Evolutionary conservation across 2,329 filamentous ascomycete species (phyloP).

Genomic region (Cladorrhinum sp.): DNA sequence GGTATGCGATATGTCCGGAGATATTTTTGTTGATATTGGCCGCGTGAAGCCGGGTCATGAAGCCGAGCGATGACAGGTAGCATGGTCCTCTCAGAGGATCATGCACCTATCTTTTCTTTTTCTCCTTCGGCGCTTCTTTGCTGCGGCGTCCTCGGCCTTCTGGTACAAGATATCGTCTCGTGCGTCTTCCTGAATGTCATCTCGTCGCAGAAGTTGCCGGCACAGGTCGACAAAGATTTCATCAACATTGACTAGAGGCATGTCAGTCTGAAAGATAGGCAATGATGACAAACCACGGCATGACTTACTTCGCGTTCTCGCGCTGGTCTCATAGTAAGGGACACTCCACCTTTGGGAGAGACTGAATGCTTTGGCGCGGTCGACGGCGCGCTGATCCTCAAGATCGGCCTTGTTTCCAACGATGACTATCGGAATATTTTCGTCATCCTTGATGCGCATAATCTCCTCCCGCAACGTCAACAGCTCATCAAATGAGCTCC

Average conservation of each 20-base stretch:
- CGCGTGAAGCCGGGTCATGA: background rate
- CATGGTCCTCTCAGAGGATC: slow-evolving; percentile 21
- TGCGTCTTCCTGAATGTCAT: slow-evolving; percentile 47
- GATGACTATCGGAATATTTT: slow-evolving; percentile 81
- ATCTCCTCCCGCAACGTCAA: slow-evolving; percentile 83
- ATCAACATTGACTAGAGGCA: slow-evolving; percentile 69
- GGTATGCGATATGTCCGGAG: background rate
- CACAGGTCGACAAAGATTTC: slow-evolving; percentile 86
- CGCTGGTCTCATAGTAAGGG: slow-evolving; percentile 88
- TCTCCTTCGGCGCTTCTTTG: slow-evolving; percentile 21
- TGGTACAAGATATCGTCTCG: slow-evolving; percentile 40
- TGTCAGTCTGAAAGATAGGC: background rate
- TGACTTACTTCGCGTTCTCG: slow-evolving; percentile 64
- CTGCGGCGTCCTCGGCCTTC: slow-evolving; percentile 38
- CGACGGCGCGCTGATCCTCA: slow-evolving; percentile 78
- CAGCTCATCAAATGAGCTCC: slow-evolving; percentile 78
- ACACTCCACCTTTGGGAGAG: slow-evolving; percentile 86
- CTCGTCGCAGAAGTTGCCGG: slow-evolving; percentile 75
- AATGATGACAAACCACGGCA: background rate
- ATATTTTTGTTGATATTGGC: background rate
- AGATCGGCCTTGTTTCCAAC: slow-evolving; percentile 91
- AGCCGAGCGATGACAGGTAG: background rate
- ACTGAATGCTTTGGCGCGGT: slow-evolving; percentile 74
- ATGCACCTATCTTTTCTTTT: slow-evolving; percentile 25
- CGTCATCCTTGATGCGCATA: slow-evolving; percentile 85